Conservation (phyloP, 208 protist genomes). For the Leptomonas pyrrhocoris region DNA sequence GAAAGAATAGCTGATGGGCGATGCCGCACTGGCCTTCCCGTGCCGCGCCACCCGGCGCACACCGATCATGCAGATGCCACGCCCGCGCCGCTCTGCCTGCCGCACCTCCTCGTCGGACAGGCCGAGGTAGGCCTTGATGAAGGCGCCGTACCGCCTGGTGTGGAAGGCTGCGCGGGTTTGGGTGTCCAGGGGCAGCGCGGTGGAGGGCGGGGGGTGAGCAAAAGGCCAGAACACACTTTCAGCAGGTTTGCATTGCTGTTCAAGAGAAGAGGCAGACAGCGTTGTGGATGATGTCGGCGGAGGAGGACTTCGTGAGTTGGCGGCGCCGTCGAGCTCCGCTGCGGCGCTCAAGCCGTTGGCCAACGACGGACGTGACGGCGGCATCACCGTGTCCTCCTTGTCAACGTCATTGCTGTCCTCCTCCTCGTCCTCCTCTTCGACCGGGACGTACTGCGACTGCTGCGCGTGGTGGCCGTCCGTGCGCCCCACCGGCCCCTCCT, state of each 20-base stretch:
- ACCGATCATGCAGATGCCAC: conserved; percentile 70
- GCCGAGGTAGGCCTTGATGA: conserved; percentile 73
- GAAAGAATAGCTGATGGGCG: conserved; percentile 12
- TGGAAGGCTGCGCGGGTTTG: conserved; percentile 56
- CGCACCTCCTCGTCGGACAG: conserved; percentile 52
- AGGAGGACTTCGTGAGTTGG: not conserved
- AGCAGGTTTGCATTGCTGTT: not conserved
- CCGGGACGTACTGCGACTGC: conserved; percentile 36
- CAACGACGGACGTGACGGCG: too few species aligned
- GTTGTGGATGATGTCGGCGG: not conserved
- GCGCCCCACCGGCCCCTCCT: conserved; percentile 4
- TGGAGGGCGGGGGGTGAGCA: conserved; percentile 25
- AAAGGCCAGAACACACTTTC: conserved; percentile 29
- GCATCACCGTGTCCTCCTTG: not conserved
- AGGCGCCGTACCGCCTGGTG: conserved; percentile 63
- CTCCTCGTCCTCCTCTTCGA: conserved; percentile 25
- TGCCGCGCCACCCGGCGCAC: conserved; percentile 22
- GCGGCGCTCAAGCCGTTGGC: too few species aligned
- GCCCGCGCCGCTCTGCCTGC: conserved; percentile 50
- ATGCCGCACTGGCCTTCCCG: conserved; percentile 3
- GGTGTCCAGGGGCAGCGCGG: conserved; percentile 15
- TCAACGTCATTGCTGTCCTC: not conserved
- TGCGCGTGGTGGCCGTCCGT: conserved; percentile 35
- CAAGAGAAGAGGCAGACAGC: not conserved
- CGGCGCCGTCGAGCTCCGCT: too few species aligned